Percentiles rank a stretch among this genome's conserved stretches.
These are phyloP conservation scores for Rubia peregrina DNA, from an alignment of 305 asterid genomes.

Conservation along the genomic window DNA sequence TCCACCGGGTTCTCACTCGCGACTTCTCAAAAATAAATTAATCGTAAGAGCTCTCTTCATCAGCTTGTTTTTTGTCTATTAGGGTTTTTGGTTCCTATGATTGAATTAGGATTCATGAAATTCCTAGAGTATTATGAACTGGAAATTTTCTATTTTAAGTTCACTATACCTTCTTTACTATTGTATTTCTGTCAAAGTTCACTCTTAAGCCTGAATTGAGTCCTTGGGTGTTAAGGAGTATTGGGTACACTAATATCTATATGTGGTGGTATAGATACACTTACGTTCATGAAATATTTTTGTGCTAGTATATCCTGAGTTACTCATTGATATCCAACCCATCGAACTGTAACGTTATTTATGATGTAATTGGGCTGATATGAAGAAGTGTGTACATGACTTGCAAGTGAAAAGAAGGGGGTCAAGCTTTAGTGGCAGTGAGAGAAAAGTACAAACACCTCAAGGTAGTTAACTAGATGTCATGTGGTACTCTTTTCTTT, in stretches of 20 bases:
- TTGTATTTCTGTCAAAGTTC: constrained; percentile 51
- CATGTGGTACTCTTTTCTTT: no score
- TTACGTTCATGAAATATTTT: no score
- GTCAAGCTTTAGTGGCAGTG: constrained; percentile 37
- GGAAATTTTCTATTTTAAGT: constrained; percentile 22
- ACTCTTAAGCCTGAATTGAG: constrained; percentile 41
- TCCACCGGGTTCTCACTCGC: no score
- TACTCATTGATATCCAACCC: constrained; percentile 17
- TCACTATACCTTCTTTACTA: constrained; percentile 66
- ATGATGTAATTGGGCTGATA: constrained; percentile 42
- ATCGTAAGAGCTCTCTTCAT: no score
- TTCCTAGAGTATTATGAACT: no score
- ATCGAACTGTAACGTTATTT: constrained; percentile 31
- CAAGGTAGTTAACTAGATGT: constrained; percentile 31
- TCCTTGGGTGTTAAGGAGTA: constrained; percentile 22
- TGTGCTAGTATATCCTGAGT: no score
- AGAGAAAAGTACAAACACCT: constrained; percentile 64
- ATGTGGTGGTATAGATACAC: no score
- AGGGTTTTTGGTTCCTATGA: no score
- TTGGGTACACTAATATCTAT: constrained; percentile 40
- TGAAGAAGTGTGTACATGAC: no score
- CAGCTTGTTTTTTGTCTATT: no score
- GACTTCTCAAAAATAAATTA: no score
- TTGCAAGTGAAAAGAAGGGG: constrained; percentile 53
- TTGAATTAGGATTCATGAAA: no score